A percentile compares a stretch with the other conserved stretches of the same genome.
Evolutionary conservation across 768 basidiomycete genomes (phyloP).

Genomic region (Lactifluus volemus): DNA sequence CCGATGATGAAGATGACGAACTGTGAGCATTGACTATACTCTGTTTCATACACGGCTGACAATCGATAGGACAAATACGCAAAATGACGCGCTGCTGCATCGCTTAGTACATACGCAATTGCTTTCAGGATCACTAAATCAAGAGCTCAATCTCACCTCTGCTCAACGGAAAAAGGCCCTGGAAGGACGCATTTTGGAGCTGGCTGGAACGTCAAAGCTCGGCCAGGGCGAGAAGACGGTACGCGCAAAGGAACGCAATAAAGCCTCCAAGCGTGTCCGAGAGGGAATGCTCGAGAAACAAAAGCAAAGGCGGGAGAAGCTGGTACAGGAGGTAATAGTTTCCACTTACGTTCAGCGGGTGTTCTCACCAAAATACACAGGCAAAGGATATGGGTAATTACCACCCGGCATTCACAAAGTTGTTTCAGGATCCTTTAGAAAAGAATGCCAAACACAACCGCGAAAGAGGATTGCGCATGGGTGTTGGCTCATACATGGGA

Average conservation of each 20-base stretch:
- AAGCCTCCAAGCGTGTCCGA: conserved; percentile 62
- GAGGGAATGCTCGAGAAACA: conserved; percentile 61
- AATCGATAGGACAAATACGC: conserved; percentile 52
- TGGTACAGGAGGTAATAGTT: conserved; percentile 57
- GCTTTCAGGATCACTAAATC: conserved; percentile 61
- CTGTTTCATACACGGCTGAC: not conserved
- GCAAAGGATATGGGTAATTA: conserved; percentile 82
- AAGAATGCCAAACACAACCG: conserved; percentile 35
- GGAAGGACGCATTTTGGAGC: conserved; percentile 67
- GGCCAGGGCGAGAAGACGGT: conserved; percentile 66
- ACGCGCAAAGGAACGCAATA: conserved; percentile 54
- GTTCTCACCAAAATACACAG: conserved; percentile 30
- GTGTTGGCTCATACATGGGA: conserved; percentile 65
- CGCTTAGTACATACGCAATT: conserved; percentile 73
- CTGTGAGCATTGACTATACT: conserved; percentile 29
- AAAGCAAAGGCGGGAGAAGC: conserved; percentile 41
- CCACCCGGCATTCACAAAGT: conserved; percentile 65
- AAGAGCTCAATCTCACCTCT: conserved; percentile 50
- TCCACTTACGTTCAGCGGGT: not conserved
- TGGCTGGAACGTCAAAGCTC: conserved; percentile 56
- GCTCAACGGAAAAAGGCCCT: conserved; percentile 68
- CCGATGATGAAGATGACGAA: conserved; percentile 45
- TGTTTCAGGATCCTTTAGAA: conserved; percentile 39
- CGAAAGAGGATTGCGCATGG: conserved; percentile 63
- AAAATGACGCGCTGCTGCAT: conserved; percentile 74